Evolutionary conservation across 2,329 filamentous ascomycete species (phyloP).

Genomic region (Penicillium aurantiogriseum): DNA sequence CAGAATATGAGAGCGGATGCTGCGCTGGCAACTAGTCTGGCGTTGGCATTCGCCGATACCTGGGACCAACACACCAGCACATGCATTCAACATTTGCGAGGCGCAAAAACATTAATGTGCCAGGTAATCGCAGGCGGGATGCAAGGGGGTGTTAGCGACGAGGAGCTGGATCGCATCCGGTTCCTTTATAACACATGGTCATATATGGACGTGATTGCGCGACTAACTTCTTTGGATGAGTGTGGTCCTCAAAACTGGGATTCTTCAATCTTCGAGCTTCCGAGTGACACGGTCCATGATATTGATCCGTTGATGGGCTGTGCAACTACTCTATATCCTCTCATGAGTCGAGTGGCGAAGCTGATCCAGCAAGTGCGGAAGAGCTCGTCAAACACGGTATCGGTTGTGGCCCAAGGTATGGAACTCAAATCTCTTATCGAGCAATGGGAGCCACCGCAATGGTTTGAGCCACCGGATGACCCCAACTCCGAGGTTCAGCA

Average conservation of each 20-base stretch:
- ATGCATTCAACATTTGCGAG: constrained; percentile 67
- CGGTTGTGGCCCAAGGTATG: constrained; percentile 61
- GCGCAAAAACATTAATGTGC: constrained; percentile 63
- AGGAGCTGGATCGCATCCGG: constrained; percentile 56
- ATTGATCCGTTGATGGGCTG: constrained; percentile 73
- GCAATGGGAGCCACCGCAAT: constrained; percentile 58
- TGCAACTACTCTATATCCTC: constrained; percentile 64
- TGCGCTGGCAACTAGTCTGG: constrained; percentile 67
- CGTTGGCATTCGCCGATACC: constrained; percentile 67
- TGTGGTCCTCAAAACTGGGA: constrained; percentile 52
- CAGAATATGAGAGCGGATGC: constrained; percentile 63
- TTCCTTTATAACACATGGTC: constrained; percentile 72
- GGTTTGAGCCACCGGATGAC: constrained; percentile 63
- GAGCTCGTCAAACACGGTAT: constrained; percentile 55
- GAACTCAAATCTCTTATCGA: constrained; percentile 61
- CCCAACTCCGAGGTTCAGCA: constrained; percentile 62
- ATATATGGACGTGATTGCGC: constrained; percentile 71
- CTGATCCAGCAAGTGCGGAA: constrained; percentile 63
- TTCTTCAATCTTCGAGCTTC: constrained; percentile 40
- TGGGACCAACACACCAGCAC: constrained; percentile 70
- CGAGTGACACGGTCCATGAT: constrained; percentile 50
- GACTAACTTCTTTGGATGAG: constrained; percentile 62
- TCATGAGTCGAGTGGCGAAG: constrained; percentile 65
- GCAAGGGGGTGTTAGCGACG: constrained; percentile 39
- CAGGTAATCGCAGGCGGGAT: constrained; percentile 53